Base-by-base conservation (phyloP, 805 yeast genomes). In the Yamadazyma ubonensis region DNA sequence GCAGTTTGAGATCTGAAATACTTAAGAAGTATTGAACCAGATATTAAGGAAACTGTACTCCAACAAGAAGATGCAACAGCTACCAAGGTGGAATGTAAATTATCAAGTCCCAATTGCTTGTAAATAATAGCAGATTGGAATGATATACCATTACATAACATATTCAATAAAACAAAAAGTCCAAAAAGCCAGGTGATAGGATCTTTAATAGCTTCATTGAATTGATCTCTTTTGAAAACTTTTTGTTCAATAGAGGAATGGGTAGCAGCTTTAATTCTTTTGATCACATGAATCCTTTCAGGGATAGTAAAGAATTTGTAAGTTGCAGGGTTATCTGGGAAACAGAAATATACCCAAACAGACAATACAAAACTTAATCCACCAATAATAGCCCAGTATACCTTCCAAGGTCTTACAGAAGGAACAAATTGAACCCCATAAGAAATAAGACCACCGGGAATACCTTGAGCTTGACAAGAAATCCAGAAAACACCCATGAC, bases 301-400 rank as follows among this genome's bases (percentile, higher is more conserved):
- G 50, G 44, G 7, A 57, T 61, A 19, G 48, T 57, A 42, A 69
- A 55, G 41, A 64, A 67, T 65, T 65, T 59, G 7, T 72, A 71
- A 10, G 38, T 39, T 6, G 65, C 45, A 6, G 68, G 67, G 20
- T 48, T 38, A 38, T 55, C 54, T 6, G 68, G 68, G n/a, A 81
- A 53, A 54, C 74, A 75, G 41, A 76, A 47, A 33, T 55, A 57
- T 41, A 78, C 65, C 10, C 70, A 36, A 11, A 73, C 39, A 7
- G 83, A 84, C 12, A 76, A 50, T 8, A 73, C 50, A 5, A 79
- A 57, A 2, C 86, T 80, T 38, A 78, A 65, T 5, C 67, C 54
- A n/a, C 93, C 95, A 31, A 76, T 71, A 21, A 81, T 65, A 34
- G 83, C 59, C 54, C 73, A 83, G 4, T 81, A 55, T 8, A 77